These are phyloP conservation scores for Albifimbria verrucaria DNA, from an alignment of 2,329 filamentous ascomycete genomes.

Conservation along the genomic window DNA sequence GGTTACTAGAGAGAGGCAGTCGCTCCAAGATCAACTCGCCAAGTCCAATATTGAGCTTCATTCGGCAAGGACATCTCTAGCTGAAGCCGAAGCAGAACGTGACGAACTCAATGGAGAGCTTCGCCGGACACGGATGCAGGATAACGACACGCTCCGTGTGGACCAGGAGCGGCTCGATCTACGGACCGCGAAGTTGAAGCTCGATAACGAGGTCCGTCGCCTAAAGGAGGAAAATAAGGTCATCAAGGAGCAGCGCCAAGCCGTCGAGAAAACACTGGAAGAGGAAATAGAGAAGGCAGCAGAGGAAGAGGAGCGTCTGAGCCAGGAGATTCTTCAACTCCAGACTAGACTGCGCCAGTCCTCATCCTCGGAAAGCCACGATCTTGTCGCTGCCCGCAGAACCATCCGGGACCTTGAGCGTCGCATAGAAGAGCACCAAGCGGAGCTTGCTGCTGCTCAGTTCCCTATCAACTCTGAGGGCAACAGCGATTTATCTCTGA, in stretches of 20 bases:
- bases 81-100: slow-evolving; percentile 60
- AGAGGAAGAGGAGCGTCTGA: slow-evolving; percentile 62
- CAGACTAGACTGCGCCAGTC: slow-evolving; percentile 43
- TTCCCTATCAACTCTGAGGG: slow-evolving; percentile 36
- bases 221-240: slow-evolving; percentile 61
- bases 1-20: slow-evolving; percentile 57
- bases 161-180: slow-evolving; percentile 69
- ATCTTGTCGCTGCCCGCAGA: slow-evolving; percentile 56
- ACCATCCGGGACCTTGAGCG: slow-evolving; percentile 65
- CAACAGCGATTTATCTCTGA: slow-evolving; percentile 53
- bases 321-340: slow-evolving; percentile 50
- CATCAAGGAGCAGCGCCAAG: slow-evolving; percentile 53
- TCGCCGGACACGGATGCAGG: slow-evolving; percentile 49
- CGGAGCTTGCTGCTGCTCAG: slow-evolving; percentile 32
- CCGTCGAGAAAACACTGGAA: slow-evolving; percentile 61
- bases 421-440: slow-evolving; percentile 53
- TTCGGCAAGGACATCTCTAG: slow-evolving; percentile 51
- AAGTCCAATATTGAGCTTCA: slow-evolving; percentile 59
- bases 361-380: slow-evolving; percentile 47
- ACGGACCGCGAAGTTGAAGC: slow-evolving; percentile 62
- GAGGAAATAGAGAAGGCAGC: slow-evolving; percentile 64
- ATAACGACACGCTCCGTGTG: slow-evolving; percentile 56
- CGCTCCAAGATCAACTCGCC: slow-evolving; percentile 60
- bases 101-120: slow-evolving; percentile 64
- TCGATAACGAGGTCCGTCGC: slow-evolving; percentile 64